Conservation (phyloP, 139 green algal genomes). For the Yamagishiella unicocca region DNA sequence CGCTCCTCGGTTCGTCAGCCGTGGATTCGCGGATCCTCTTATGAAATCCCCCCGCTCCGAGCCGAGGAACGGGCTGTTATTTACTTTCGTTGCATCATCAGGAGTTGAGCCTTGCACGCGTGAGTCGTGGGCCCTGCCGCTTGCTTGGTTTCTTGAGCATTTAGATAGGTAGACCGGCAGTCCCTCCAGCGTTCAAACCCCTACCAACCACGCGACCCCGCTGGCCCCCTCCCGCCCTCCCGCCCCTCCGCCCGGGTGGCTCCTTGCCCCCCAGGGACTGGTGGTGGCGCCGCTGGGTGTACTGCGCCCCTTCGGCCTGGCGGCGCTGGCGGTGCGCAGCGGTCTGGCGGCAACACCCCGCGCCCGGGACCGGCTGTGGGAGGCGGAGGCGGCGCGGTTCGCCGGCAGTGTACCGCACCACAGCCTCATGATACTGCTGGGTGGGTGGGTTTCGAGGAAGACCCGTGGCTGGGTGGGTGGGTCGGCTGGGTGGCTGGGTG, state of each 20-base stretch:
- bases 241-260: no score
- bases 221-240: neutral
- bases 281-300: conserved; percentile 38
- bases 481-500: neutral
- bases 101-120: no score
- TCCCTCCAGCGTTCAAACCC: neutral
- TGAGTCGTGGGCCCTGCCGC: no score
- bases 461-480: neutral
- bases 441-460: neutral
- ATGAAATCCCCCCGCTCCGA: no score
- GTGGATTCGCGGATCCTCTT: no score
- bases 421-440: conserved; percentile 75
- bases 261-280: conserved; percentile 21
- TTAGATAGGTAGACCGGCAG: neutral
- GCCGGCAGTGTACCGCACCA: conserved; percentile 69
- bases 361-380: conserved; percentile 71
- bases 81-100: no score
- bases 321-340: conserved; percentile 44
- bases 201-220: neutral
- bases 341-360: conserved; percentile 65
- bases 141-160: no score
- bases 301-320: conserved; percentile 49
- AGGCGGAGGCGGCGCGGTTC: conserved; percentile 65
- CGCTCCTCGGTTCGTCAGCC: no score
- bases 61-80: no score